Base-by-base conservation (phyloP, 805 yeast species). In the Lipomyces chichibuensis region DNA sequence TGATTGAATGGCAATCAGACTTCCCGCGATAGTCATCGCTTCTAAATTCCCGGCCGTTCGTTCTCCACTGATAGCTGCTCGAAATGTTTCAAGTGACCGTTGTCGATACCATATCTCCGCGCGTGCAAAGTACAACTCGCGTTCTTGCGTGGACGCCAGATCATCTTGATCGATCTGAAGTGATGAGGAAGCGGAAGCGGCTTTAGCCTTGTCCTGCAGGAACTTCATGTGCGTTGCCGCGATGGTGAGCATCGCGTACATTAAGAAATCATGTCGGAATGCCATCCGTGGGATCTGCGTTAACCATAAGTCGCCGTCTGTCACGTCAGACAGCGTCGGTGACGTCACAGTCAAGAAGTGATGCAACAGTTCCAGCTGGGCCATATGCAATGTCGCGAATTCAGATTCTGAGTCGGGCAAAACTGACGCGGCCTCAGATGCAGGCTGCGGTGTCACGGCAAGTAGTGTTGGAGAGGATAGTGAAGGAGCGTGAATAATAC, bases 91-190 rank as follows among this genome's bases (percentile, higher is more conserved):
- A 43, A 69, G 63, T n/a, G 71, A 67, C 2, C 66, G 63, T 57
- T 69, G 71, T 13, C 71, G 67, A 37, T 69, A 69, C 71, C 71
- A 69, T 17, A 69, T 62, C 65, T 69, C 71, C 14, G 71, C 71
- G 13, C 69, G 67, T 32, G 59, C 69, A 57, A 67, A 67, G 23
- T 67, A 65, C 35, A 51, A 32, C 20, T 65, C 62, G 13, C 71
- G 69, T 20, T 63, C 60, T 23, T 20, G 52, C 29, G 58, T 62
- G 51, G 37, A 8, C 9, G 23, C 61, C 13, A 37, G 25, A 25
- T 51, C 58, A n/a, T 53, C 20, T 29, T 13, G 23, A 39, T 57
- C 46, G 14, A n/a, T n/a, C 14, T n/a, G 17, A 46, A 13, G 14
- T 39, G 57, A 13, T 49, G 54, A 17, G 57, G 43, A 37, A 32